Evolutionary conservation across 2,329 filamentous ascomycete species (phyloP).

Genomic region (Stagonosporopsis cucurbitacearum): DNA sequence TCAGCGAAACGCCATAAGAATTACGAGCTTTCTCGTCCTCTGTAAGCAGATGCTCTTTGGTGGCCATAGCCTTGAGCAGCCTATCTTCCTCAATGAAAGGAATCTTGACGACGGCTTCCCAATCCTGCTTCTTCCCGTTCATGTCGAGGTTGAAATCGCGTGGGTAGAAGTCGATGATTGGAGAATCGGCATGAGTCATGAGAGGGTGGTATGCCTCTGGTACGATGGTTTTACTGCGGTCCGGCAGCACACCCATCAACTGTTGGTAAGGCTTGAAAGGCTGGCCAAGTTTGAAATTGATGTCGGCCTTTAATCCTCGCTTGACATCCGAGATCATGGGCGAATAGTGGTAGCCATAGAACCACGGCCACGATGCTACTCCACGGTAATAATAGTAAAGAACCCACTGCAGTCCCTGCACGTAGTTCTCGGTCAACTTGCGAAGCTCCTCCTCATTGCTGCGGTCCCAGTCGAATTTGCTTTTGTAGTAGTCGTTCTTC

Average conservation of each 20-base stretch:
- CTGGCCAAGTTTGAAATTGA: conserved; percentile 92
- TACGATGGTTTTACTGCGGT: conserved; percentile 96
- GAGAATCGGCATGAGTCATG: conserved; percentile 89
- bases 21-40: conserved; percentile 83
- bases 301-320: conserved; percentile 82
- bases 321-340: conserved; percentile 96
- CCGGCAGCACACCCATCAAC: conserved; percentile 96
- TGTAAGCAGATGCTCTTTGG: conserved; percentile 79
- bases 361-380: conserved; percentile 99
- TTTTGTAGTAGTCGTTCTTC: conserved; percentile 92
- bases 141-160: conserved; percentile 97
- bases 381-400: conserved; percentile 97
- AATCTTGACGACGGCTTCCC: conserved; percentile 99
- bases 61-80: conserved; percentile 82
- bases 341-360: conserved; percentile 94
- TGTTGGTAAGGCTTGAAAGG: conserved; percentile 96
- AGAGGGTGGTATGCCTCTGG: conserved; percentile 84
- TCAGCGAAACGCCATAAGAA: conserved; percentile 87
- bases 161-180: conserved; percentile 97
- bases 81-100: conserved; percentile 96
- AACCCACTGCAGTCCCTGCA: conserved; percentile 97
- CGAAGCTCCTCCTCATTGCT: conserved; percentile 81
- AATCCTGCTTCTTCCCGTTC: conserved; percentile 99
- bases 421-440: conserved; percentile 91
- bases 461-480: conserved; percentile 88